phyloP scores from a whole-genome alignment of 805 yeast genomes.

The Wickerhamiella australiensis region DNA sequence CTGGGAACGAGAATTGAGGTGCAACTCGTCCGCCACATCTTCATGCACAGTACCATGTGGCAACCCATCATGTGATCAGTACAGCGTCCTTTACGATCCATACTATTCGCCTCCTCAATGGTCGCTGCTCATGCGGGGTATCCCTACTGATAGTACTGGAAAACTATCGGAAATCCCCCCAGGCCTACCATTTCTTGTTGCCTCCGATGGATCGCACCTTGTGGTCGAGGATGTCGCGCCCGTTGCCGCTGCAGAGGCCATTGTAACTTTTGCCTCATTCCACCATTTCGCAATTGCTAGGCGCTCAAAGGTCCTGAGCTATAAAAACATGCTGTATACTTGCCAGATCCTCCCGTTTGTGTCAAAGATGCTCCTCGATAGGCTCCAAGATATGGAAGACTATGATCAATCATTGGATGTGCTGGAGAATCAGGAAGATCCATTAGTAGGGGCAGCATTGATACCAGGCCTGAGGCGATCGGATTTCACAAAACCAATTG shows the following conservation, averaged over 20 bases:
- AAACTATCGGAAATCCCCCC: constrained; percentile 28
- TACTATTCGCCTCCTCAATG: constrained; percentile 10
- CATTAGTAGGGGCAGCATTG: constrained; percentile 10
- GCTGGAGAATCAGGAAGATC: constrained; percentile 8
- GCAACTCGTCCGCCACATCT: constrained; percentile 7
- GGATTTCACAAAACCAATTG: constrained; percentile 9
- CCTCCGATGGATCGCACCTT: neutral
- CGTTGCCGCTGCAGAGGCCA: constrained; percentile 5
- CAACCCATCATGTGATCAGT: constrained; percentile 7
- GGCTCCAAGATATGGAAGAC: constrained; percentile 10
- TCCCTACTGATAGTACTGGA: constrained; percentile 9
- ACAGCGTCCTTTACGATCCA: constrained; percentile 6
- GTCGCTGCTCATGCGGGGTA: constrained; percentile 3
- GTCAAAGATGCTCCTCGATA: constrained; percentile 8
- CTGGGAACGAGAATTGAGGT: constrained; percentile 9
- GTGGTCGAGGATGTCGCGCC: constrained; percentile 9
- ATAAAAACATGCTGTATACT: neutral
- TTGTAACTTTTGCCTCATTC: constrained; percentile 5
- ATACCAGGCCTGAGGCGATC: constrained; percentile 4
- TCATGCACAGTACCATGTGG: constrained; percentile 9
- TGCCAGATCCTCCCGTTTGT: constrained; percentile 1
- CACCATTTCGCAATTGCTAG: constrained; percentile 2
- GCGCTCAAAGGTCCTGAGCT: neutral
- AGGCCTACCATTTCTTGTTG: constrained; percentile 63
- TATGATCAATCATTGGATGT: constrained; percentile 5